Conservation (phyloP, 2,329 filamentous ascomycete species). For the Colletotrichum truncatum region DNA sequence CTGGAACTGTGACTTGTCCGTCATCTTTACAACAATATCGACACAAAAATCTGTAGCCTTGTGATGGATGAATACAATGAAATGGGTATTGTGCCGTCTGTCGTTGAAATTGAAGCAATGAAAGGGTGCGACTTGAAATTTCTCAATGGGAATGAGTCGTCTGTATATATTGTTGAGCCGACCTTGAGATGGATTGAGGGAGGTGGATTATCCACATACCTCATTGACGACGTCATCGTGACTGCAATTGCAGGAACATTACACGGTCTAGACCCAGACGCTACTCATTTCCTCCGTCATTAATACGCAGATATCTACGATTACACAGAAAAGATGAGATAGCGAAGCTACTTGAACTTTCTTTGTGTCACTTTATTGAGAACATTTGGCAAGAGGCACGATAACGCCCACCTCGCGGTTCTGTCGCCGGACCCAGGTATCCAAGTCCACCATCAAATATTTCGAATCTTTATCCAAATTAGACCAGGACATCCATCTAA, state of each 20-base stretch:
- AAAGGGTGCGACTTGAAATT: neutral
- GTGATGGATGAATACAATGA: too few species aligned
- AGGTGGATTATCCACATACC: constrained; percentile 22
- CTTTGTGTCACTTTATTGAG: too few species aligned
- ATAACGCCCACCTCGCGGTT: too few species aligned
- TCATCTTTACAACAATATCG: neutral
- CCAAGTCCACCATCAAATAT: too few species aligned
- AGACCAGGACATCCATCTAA: too few species aligned
- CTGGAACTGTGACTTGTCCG: constrained; percentile 33
- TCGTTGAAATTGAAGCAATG: too few species aligned
- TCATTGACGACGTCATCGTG: constrained; percentile 31
- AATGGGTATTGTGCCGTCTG: too few species aligned
- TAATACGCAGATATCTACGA: neutral
- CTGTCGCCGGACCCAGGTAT: too few species aligned
- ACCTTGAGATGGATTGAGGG: neutral
- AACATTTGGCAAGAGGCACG: too few species aligned
- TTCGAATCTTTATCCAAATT: too few species aligned
- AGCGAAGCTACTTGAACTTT: too few species aligned
- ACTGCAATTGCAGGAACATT: constrained; percentile 19
- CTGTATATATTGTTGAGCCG: constrained; percentile 1
- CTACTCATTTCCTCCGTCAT: neutral
- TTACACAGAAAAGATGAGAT: too few species aligned
- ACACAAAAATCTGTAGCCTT: neutral
- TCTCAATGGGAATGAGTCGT: neutral
- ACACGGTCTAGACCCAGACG: constrained; percentile 5